These are phyloP conservation scores for Rhynchosporium graminicola DNA, from an alignment of 2,329 filamentous ascomycete genomes.

Conservation along the genomic window DNA sequence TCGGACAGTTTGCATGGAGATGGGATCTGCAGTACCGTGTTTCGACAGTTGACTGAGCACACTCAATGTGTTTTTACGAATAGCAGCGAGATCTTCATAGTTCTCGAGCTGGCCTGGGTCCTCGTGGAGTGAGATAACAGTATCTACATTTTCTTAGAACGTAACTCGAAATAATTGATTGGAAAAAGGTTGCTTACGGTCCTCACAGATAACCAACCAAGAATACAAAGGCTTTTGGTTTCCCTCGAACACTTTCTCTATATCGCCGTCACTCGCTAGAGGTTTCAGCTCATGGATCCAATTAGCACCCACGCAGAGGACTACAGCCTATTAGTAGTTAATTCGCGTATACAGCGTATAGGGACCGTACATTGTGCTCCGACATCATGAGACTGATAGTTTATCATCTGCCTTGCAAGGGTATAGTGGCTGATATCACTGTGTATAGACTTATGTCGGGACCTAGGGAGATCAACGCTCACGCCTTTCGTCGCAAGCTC, in stretches of 20 bases:
- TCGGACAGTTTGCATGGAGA: conserved; percentile 39
- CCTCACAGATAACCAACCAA: conserved; percentile 69
- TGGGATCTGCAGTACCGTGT: conserved; percentile 43
- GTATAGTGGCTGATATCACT: conserved; percentile 42
- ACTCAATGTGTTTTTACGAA: conserved; percentile 59
- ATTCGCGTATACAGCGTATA: not conserved
- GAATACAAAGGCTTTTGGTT: conserved; percentile 60
- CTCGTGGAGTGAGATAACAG: conserved; percentile 71
- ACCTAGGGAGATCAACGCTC: conserved; percentile 14
- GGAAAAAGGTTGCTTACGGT: conserved; percentile 48
- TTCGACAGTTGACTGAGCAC: conserved; percentile 63
- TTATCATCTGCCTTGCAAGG: conserved; percentile 71
- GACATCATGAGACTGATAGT: conserved; percentile 73
- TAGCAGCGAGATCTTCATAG: conserved; percentile 33
- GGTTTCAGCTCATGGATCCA: conserved; percentile 51
- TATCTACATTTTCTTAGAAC: conserved; percentile 48
- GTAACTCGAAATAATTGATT: not conserved
- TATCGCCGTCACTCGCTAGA: conserved; percentile 38
- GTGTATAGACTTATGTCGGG: not conserved
- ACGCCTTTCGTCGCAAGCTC: conserved; percentile 29
- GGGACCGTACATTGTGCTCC: conserved; percentile 58
- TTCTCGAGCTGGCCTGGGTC: conserved; percentile 44
- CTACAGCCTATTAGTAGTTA: conserved; percentile 43
- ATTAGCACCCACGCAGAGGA: conserved; percentile 72
- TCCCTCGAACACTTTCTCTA: conserved; percentile 40